phyloP scores from a whole-genome alignment of 1,139 yeast genomes.

The Yamadazyma atmosphaerica region DNA sequence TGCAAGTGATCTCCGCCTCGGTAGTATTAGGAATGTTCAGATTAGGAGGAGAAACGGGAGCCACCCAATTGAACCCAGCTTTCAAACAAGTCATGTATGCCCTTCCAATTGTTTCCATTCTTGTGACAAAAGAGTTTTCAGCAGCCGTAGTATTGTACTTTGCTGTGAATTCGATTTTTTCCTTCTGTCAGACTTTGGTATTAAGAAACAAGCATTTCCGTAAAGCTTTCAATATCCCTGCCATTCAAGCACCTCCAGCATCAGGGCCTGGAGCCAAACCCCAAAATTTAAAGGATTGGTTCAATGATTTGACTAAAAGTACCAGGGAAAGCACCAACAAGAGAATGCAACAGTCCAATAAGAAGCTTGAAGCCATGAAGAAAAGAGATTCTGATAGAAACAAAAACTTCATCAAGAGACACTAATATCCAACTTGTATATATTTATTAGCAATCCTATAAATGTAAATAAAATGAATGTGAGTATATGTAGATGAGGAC shows the following conservation, averaged over 20 bases:
- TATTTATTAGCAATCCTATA: not conserved
- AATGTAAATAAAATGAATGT: conserved; percentile 2
- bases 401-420: conserved; percentile 44
- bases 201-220: conserved; percentile 64
- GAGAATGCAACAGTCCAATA: conserved; percentile 37
- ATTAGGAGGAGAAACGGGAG: conserved; percentile 92
- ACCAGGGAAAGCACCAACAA: conserved; percentile 34
- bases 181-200: conserved; percentile 68
- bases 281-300: conserved; percentile 39
- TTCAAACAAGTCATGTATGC: conserved; percentile 72
- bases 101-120: conserved; percentile 78
- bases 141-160: conserved; percentile 85
- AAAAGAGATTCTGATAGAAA: conserved; percentile 34
- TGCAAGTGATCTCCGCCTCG: conserved; percentile 83
- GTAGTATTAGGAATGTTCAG: conserved; percentile 73
- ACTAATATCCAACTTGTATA: conserved; percentile 19
- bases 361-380: conserved; percentile 39
- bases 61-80: conserved; percentile 60
- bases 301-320: conserved; percentile 34
- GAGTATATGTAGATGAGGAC: not conserved
- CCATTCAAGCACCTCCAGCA: conserved; percentile 52
- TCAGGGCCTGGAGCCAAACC: conserved; percentile 26
- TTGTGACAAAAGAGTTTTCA: conserved; percentile 83
- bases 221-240: conserved; percentile 60
- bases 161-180: conserved; percentile 74